These are phyloP conservation scores for Populus hybrid DNA, from an alignment of 441 rosid species.

Conservation along the genomic window DNA sequence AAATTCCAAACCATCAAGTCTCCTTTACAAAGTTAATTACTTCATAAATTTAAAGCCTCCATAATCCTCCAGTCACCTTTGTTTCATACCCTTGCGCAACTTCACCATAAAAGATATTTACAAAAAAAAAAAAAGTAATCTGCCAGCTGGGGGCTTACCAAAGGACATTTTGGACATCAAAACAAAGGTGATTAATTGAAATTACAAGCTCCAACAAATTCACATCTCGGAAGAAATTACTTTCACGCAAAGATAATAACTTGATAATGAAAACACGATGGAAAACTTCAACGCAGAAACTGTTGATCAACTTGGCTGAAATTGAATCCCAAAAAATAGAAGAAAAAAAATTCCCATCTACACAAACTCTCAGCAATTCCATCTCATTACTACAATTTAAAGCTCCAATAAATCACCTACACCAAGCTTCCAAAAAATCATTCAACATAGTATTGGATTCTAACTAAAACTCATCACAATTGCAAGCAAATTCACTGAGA, in stretches of 20 bases:
- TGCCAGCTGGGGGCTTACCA: background rate
- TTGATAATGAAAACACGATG: background rate
- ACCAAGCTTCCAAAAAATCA: background rate
- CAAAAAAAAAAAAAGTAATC: background rate
- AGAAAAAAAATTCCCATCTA: background rate
- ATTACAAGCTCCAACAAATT: background rate
- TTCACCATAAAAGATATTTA: background rate
- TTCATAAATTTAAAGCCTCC: background rate
- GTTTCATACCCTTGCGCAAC: background rate
- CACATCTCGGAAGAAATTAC: background rate
- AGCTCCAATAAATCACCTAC: background rate
- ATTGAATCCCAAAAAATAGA: background rate
- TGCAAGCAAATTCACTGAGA: background rate
- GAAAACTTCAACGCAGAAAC: background rate
- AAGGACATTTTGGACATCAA: background rate
- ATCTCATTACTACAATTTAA: background rate
- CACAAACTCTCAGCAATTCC: background rate
- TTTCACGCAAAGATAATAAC: background rate
- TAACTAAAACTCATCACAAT: background rate
- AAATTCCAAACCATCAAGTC: background rate
- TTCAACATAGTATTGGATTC: slow-evolving; percentile 6
- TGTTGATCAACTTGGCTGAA: background rate
- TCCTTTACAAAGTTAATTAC: background rate
- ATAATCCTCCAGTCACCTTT: background rate
- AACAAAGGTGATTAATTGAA: background rate